A percentile compares a stretch with the other conserved stretches of the same genome.
These are phyloP conservation scores for Boletus fagicola DNA, from an alignment of 768 basidiomycete species.

Conservation along the genomic window DNA sequence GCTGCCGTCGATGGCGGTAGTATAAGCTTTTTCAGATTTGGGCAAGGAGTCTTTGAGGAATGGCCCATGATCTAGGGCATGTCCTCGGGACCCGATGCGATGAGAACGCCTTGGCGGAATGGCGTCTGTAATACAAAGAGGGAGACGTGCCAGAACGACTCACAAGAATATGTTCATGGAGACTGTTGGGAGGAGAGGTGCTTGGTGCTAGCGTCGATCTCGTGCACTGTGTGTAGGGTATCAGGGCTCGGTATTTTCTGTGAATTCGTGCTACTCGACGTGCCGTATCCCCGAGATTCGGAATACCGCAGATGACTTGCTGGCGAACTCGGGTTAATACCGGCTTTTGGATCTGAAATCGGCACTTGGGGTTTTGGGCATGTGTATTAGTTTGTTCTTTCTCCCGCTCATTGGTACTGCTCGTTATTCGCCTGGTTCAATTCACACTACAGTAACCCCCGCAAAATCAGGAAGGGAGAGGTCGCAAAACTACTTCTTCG, in stretches of 20 bases:
- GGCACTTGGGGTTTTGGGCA: background rate
- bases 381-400: background rate
- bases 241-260: background rate
- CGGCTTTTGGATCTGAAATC: background rate
- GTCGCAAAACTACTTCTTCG: conserved; percentile 46
- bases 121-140: background rate
- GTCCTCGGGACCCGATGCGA: background rate
- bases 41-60: conserved; percentile 80
- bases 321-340: background rate
- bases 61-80: conserved; percentile 58
- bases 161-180: background rate
- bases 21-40: conserved; percentile 86
- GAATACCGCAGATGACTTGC: background rate
- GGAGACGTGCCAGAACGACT: too few relatives aligned
- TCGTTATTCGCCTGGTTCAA: background rate
- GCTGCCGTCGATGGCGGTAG: conserved; percentile 88
- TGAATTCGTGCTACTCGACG: background rate
- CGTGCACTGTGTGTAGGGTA: background rate
- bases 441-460: background rate
- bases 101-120: background rate
- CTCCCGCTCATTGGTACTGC: background rate
- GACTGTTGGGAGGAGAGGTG: too few relatives aligned
- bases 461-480: background rate
- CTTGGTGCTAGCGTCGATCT: background rate
- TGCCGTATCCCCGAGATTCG: background rate